Percentiles rank a stretch among this genome's conserved stretches.
These are phyloP conservation scores for Aspergillus clavatus DNA, from an alignment of 2,329 filamentous ascomycete species.

Conservation along the genomic window DNA sequence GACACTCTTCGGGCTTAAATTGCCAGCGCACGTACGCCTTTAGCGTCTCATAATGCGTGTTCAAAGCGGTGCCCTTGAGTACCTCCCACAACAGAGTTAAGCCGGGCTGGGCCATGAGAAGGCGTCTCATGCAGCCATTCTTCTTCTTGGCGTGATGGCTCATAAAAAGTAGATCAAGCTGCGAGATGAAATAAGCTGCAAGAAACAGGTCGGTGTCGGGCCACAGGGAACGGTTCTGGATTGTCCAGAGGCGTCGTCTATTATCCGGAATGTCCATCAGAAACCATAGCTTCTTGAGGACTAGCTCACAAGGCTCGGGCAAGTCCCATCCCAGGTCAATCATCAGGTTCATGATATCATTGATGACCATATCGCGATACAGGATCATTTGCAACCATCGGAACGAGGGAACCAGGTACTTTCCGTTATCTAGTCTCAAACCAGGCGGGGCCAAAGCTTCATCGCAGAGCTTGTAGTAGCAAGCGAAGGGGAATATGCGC, in stretches of 20 bases:
- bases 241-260: conserved; percentile 48
- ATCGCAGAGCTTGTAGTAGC: conserved; percentile 55
- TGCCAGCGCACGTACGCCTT: conserved; percentile 56
- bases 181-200: conserved; percentile 62
- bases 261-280: conserved; percentile 63
- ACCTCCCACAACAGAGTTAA: conserved; percentile 56
- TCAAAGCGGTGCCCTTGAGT: conserved; percentile 54
- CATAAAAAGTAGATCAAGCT: conserved; percentile 66
- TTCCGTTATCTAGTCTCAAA: conserved; percentile 16
- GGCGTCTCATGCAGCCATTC: conserved; percentile 47
- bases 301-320: conserved; percentile 45
- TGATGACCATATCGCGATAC: conserved; percentile 52
- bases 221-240: conserved; percentile 54
- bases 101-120: conserved; percentile 57
- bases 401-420: conserved; percentile 54
- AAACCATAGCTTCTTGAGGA: conserved; percentile 66
- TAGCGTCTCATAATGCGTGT: conserved; percentile 49
- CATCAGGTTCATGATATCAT: conserved; percentile 60
- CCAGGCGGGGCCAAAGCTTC: conserved; percentile 51
- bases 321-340: conserved; percentile 55
- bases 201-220: conserved; percentile 57
- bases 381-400: conserved; percentile 65
- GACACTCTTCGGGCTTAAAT: conserved; percentile 33
- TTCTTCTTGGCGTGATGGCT: conserved; percentile 56
- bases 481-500: conserved; percentile 56